Evolutionary conservation across 768 basidiomycete genomes (phyloP), one percentile per base, ranked within the genome.

Genomic region (Mycena maculata): DNA sequence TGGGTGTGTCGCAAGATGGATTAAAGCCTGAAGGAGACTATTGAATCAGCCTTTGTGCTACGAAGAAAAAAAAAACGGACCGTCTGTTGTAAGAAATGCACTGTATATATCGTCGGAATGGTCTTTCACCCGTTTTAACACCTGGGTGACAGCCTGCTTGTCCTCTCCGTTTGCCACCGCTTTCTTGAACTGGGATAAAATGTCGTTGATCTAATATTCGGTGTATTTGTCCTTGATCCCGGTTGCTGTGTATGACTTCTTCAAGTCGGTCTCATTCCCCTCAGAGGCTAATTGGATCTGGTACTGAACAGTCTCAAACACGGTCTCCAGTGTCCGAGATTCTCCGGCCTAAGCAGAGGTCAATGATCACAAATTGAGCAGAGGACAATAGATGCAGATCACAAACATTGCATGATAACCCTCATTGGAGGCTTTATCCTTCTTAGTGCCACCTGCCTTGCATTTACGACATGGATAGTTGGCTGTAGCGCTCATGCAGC

Each of bases 1-100:
- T 74, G 2, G 83, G 80, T 1, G 80, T 82, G 71, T 82, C 78
- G 33, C 69, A 30, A 9, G 74, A 47, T 20, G 73, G 68, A 70
- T 82, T 76, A 42, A 77, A 76, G 3, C 75, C 79, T 77, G 67
- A 33, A 47, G 23, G 27, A 45, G n/a, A n/a, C 27, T n/a, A n/a
- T 39, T 22, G 25, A 52, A 28, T 58, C 31, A 58, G 44, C 9
- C 22, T 47, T 45, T n/a, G 42, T n/a, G 20, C 27, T 39, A 27
- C 28, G 23, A 41, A 8, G 25, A 22, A 31, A 36, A 28, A n/a
- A 57, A 20, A 28, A 33, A 47, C 22, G 31, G 31, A 73, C 67
- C 70, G 58, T 66, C 49, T 20, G 67, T 64, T 6, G 39, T 50
- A 12, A 74, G 55, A 45, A 74, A 61, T 9, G 52, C 42, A 44